Base-by-base conservation (phyloP, 78 protist species). In the Tieghemostelium lacteum region DNA sequence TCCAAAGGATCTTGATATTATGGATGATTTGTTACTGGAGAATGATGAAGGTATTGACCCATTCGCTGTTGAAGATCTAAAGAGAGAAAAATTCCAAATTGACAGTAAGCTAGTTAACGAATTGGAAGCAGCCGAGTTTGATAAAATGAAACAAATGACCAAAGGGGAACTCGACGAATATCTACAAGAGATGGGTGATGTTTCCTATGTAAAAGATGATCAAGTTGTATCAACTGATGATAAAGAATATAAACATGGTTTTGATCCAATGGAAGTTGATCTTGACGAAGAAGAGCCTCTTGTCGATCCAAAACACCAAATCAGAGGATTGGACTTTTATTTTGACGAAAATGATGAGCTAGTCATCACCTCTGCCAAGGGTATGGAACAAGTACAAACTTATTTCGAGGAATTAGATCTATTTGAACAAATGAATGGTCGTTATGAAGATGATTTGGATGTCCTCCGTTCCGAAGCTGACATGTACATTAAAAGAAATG, bases 391-490 rank as follows among this genome's bases (percentile, higher is more conserved):
- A 50, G 24, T 33, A 1, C 42, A 54, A 34, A n/a, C 26, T 29
- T n/a, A 19, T 29, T 24, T 29, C 0, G 91, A 83, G 37, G 62
- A 55, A 29, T 45, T 83, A 45, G 55, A 54, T 31, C 12, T 34
- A 2, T 24, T n/a, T 2, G 83, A 73, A 17, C 1, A 37, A 16
- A 57, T 73, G 20, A 6, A 73, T 14, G 50, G 40, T 31, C 24
- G 40, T 7, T 83, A 42, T 14, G 65, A 83, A 28, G 80, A 83
- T 20, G 74, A 66, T 58, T 61, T 83, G 24, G 64, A 45, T n/a
- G 50, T 69, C 37, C 17, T 83, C 5, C 33, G 80, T 26, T n/a
- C 67, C 28, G 91, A 83, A 45, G 91, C 78, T 14, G 91, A 83
- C n/a, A 83, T 83, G 91, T 83, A 83, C 40, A 31, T 62, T 3